Evolutionary conservation across 2,329 filamentous ascomycete genomes (phyloP).

Genomic region (Aspergillus sclerotialis): DNA sequence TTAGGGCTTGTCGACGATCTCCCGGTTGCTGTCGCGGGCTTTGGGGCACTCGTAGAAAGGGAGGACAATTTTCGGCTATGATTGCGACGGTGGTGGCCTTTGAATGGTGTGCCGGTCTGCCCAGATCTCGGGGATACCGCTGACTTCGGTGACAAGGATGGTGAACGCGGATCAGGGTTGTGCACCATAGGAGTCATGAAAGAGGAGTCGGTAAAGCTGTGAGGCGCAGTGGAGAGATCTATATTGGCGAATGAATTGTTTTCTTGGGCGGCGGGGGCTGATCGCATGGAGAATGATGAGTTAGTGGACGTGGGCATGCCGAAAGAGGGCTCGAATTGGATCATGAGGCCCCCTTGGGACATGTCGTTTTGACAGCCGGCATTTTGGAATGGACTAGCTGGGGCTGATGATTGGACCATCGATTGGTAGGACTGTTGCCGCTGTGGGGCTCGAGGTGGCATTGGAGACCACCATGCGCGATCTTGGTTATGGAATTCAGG

Average conservation of each 20-base stretch:
- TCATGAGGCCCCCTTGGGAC: slow-evolving; percentile 34
- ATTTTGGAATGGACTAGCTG: slow-evolving; percentile 25
- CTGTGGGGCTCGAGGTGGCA: slow-evolving; percentile 26
- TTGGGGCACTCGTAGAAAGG: slow-evolving; percentile 24
- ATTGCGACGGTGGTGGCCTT: slow-evolving; percentile 27
- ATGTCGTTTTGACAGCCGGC: slow-evolving; percentile 24
- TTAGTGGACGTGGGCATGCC: slow-evolving; percentile 23
- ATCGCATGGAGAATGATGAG: slow-evolving; percentile 21
- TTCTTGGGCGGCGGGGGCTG: slow-evolving; percentile 10
- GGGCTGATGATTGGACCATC: slow-evolving; percentile 25
- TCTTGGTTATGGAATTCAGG: slow-evolving; percentile 32
- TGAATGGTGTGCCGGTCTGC: slow-evolving; percentile 12
- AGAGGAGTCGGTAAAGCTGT: slow-evolving; percentile 21
- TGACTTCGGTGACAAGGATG: slow-evolving; percentile 31
- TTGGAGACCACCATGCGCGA: slow-evolving; percentile 37
- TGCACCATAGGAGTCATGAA: slow-evolving; percentile 23
- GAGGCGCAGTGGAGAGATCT: slow-evolving; percentile 9
- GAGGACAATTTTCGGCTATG: slow-evolving; percentile 36
- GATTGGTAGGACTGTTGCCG: slow-evolving; percentile 31
- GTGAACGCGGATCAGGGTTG: slow-evolving; percentile 24
- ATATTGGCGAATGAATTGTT: slow-evolving; percentile 9
- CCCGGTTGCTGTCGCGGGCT: slow-evolving; percentile 22
- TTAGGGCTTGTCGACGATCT: slow-evolving; percentile 25
- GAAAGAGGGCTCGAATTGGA: slow-evolving; percentile 30
- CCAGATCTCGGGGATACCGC: slow-evolving; percentile 23